Conservation (phyloP, 768 basidiomycete genomes). For the Pleurotus pulmonarius region DNA sequence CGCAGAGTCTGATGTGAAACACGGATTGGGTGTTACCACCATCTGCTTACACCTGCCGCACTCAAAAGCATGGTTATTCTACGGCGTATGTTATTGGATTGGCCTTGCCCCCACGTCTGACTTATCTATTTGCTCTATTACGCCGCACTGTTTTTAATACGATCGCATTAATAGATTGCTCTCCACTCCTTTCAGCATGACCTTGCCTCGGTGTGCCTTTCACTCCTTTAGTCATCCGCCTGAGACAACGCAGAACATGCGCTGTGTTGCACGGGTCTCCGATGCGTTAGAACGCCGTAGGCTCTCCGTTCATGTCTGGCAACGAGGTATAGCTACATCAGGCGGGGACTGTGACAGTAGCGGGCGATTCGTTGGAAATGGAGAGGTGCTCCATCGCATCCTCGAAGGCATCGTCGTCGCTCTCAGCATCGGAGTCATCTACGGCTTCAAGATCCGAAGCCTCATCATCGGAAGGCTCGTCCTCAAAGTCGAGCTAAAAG, state of each 20-base stretch:
- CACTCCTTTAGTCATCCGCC: too few species aligned
- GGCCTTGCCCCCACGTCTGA: background rate
- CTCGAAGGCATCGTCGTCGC: constrained; percentile 59
- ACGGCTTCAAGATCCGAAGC: constrained; percentile 45
- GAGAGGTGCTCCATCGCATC: constrained; percentile 2
- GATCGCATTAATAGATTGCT: constrained; percentile 2
- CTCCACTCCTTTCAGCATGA: constrained; percentile 9
- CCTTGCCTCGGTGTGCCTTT: too few species aligned
- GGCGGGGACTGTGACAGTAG: constrained; percentile 59
- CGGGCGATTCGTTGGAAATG: constrained; percentile 31
- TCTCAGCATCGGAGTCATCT: constrained; percentile 30
- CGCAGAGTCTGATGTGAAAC: constrained; percentile 21
- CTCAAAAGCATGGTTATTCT: background rate
- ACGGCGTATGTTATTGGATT: constrained; percentile 1
- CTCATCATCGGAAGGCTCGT: constrained; percentile 26
- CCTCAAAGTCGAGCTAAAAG: background rate
- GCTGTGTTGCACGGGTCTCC: too few species aligned
- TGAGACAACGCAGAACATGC: too few species aligned
- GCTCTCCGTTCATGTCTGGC: too few species aligned
- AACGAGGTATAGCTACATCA: constrained; percentile 3
- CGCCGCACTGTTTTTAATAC: background rate
- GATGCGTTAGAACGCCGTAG: too few species aligned
- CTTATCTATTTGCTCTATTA: background rate
- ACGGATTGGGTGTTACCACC: background rate
- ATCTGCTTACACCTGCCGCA: background rate